Base-by-base conservation (phyloP, 2,329 filamentous ascomycete species). In the Alternaria hordeiaustralica region DNA sequence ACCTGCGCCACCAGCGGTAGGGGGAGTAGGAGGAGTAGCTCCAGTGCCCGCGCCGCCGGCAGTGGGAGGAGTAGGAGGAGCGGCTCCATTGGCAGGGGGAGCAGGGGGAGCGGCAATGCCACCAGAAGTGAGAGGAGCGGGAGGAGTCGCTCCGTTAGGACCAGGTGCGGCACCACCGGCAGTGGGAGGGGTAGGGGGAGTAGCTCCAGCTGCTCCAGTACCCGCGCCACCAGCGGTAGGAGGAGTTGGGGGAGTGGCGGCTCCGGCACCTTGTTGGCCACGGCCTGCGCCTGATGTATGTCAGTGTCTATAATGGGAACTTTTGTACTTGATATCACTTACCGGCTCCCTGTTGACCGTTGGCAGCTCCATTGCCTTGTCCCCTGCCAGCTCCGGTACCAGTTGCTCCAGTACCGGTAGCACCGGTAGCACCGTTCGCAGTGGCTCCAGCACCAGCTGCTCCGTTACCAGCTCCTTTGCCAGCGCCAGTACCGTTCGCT, bases 371-470 rank as follows among this genome's bases (percentile, higher is more conserved):
- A 2, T 47, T 47, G 9, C 36, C 36, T 15, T 53, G 49, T 21
- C 49, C 53, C 11, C 25, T 46, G 9, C 50, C 50, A 54, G 50
- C 30, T 13, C 23, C 20, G 18, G 47, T 6, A 28, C 28, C 60
- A 30, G 55, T 25, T 7, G 46, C 44, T 20, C 41, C 61, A 26
- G 44, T 58, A 41, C 53, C 45, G 2, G 55, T 26, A 15, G 25
- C 25, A 41, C 53, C 45, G 2, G 55, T 26, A 15, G 25, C 25
- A 15, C 41, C 51, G 12, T 51, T 55, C 11, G 56, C 59, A 6
- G 64, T 30, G 20, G 20, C 51, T 18, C 26, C 57, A 20, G 60
- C 51, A 6, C 59, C 55, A 49, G 60, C 53, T 15, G 50, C 33
- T 18, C 50, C 50, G 5, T 51, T 51, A n/a, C 28, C 25, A 41